These are phyloP conservation scores for Maudiozyma pseudohumilis DNA, from an alignment of 805 yeast genomes.

Conservation along the genomic window DNA sequence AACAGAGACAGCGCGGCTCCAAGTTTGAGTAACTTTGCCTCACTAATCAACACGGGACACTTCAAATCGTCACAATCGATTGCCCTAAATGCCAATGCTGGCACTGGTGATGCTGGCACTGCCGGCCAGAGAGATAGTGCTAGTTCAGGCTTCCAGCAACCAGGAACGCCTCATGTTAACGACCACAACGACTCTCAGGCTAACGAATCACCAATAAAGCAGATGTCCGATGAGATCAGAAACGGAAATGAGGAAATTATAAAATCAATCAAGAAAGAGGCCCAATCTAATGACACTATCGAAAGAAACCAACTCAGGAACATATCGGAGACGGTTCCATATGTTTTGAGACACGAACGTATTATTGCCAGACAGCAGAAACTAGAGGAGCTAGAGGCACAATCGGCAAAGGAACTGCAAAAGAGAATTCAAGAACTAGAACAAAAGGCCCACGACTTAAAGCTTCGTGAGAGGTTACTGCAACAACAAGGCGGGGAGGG, in stretches of 20 bases:
- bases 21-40: constrained; percentile 30
- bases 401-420: constrained; percentile 64
- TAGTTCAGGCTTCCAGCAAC: not conserved
- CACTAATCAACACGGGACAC: constrained; percentile 28
- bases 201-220: constrained; percentile 31
- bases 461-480: constrained; percentile 50
- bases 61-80: constrained; percentile 26
- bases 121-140: not conserved
- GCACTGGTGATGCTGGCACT: constrained; percentile 11
- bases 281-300: constrained; percentile 24
- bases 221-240: constrained; percentile 29
- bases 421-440: constrained; percentile 68
- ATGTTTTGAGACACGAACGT: constrained; percentile 67
- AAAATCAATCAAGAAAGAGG: constrained; percentile 30
- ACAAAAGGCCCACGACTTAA: constrained; percentile 62
- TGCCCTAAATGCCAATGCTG: constrained; percentile 19
- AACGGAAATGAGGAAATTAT: constrained; percentile 33
- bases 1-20: constrained; percentile 28
- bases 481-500: constrained; percentile 12
- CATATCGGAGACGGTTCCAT: constrained; percentile 79
- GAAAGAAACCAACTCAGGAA: constrained; percentile 60
- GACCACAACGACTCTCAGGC: not conserved
- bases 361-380: constrained; percentile 66
- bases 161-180: constrained; percentile 1
- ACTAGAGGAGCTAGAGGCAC: constrained; percentile 69